phyloP scores from a whole-genome alignment of 371 early-diverging fungal species.

The Actinomortierella ambigua region DNA sequence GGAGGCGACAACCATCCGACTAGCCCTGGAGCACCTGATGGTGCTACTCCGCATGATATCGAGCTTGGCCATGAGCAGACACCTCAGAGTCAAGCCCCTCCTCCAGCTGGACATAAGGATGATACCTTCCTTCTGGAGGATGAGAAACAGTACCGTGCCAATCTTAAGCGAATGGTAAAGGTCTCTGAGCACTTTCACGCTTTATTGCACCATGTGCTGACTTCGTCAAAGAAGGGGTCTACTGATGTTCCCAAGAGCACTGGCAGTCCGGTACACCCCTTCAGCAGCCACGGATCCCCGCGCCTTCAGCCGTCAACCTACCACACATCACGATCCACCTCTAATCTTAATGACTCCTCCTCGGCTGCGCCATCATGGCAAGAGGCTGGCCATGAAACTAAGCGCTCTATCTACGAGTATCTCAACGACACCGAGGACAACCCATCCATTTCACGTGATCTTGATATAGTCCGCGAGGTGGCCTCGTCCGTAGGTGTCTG shows the following conservation, averaged over 20 bases:
- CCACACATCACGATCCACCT: conserved; percentile 3
- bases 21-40: too few species aligned
- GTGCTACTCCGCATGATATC: too few species aligned
- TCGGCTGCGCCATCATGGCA: not conserved
- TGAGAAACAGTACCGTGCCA: conserved; percentile 8
- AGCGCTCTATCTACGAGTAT: not conserved
- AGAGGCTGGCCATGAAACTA: not conserved
- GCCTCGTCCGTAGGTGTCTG: too few species aligned
- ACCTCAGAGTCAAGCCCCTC: not conserved
- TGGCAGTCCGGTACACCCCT: too few species aligned
- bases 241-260: not conserved
- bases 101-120: not conserved
- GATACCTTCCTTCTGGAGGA: not conserved
- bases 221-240: not conserved
- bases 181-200: conserved; percentile 20
- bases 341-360: conserved; percentile 3
- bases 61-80: not conserved
- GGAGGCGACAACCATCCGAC: not conserved
- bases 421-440: too few species aligned
- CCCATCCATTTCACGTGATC: too few species aligned
- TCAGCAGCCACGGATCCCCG: not conserved
- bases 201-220: conserved; percentile 18
- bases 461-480: too few species aligned
- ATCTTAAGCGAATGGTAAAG: conserved; percentile 18
- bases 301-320: not conserved